Base-by-base conservation (phyloP, 2,329 filamentous ascomycete genomes). In the Colletotrichum cereale region DNA sequence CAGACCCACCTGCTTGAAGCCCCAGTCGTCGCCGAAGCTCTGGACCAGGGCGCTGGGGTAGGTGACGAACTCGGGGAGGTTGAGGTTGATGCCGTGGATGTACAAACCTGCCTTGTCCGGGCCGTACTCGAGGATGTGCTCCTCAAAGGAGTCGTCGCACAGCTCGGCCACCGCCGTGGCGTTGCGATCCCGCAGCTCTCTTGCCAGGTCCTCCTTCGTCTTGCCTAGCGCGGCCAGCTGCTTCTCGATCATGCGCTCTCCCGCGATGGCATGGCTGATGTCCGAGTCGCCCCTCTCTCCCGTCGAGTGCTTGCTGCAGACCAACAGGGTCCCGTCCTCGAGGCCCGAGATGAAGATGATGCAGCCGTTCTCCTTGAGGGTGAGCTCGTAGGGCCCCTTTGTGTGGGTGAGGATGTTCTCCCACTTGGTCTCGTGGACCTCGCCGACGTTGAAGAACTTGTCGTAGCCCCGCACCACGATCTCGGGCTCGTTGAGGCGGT, bases 271-370 rank as follows among this genome's bases (percentile, higher is more conserved):
- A 84, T 99, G 96, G 82, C 94, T 98, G 68, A 93, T 75, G 38
- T 90, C 87, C 6, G 86, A 83, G 78, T 97, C 94, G 29, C 82
- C 82, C n/a, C 96, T 89, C 31, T 89, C 85, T 8, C 96, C 96
- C 0, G 95, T 98, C 0, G 96, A 98, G 81, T 99, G 96, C 80
- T 99, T 99, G 86, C 96, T 98, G 88, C 96, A 98, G n/a, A 99
- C 95, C 10, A 99, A 86, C 12, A 99, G 85, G 1, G 93, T 94
- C 44, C 90, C 95, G 77, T 98, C 95, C 77, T 97, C 93, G 29
- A 99, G 86, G 18, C 95, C 96, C 21, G 95, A 92, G 55, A 99
- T 91, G 84, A 99, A 99, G 76, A 99, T 98, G 81, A 99, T 99
- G 82, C 96, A 99, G n/a, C 96, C 96, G 78, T 99, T 99, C 82